A percentile compares a stretch with the other conserved stretches of the same genome.
phyloP scores from a whole-genome alignment of 148 eudicot genomes.

The Amaranthus hypochondriacus region DNA sequence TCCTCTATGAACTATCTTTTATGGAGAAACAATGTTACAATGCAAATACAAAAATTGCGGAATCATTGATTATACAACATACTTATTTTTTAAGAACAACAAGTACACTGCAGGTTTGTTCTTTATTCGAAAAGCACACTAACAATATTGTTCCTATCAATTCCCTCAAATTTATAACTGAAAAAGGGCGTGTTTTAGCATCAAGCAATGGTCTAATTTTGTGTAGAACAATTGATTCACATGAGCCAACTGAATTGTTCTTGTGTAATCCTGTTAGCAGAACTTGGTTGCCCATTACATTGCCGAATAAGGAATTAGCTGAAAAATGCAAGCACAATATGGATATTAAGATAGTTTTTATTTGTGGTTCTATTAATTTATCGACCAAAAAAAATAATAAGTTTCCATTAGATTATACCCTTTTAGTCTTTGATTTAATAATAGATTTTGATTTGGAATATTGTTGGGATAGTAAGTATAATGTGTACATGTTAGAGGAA shows the following conservation, averaged over 20 bases:
- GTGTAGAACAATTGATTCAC: not conserved
- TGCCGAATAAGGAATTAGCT: not conserved
- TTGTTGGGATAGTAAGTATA: not conserved
- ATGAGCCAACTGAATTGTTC: not conserved
- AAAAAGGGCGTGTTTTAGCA: constrained; percentile 10
- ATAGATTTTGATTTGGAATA: not conserved
- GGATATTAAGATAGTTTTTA: not conserved
- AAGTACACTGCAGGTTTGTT: not conserved
- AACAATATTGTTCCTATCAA: not conserved
- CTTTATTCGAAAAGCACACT: not conserved
- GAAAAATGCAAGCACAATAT: no score
- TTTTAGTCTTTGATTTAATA: not conserved
- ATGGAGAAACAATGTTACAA: constrained; percentile 14
- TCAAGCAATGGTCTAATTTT: constrained; percentile 15
- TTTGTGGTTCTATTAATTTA: not conserved
- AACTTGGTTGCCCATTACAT: not conserved
- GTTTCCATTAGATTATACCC: constrained; percentile 16
- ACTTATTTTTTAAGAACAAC: not conserved
- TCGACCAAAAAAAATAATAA: not conserved
- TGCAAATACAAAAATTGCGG: not conserved
- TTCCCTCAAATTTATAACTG: not conserved
- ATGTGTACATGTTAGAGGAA: not conserved
- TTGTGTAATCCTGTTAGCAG: constrained; percentile 12
- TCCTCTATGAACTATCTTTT: not conserved
- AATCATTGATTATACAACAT: constrained; percentile 1